Base-by-base conservation (phyloP, 1,284 basidiomycete species). In the Dichomitus squalens region DNA sequence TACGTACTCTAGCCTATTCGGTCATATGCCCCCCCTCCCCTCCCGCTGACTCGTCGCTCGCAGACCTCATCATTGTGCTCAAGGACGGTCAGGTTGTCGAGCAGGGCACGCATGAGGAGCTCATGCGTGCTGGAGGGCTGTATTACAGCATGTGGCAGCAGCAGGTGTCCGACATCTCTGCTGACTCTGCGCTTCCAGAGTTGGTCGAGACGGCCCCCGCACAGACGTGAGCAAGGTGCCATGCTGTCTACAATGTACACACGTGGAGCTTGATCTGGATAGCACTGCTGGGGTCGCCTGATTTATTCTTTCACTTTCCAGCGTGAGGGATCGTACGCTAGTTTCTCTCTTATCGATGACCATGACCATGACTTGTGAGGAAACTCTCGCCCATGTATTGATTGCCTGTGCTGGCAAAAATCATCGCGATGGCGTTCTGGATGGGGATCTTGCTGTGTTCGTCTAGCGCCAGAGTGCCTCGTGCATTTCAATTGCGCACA, bases 131-230 rank as follows among this genome's bases (percentile, higher is more conserved):
- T 11, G 82, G 83, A 18, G 93, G 94, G 0, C 74, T 96, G 46
- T 98, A 97, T 73, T 76, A 84, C 61, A 81, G 84, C 59, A 91
- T 97, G 84, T 98, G 95, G 95, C 75, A 86, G 49, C 87, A 93
- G 65, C 95, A 97, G 71, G 82, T 81, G 41, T 72, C 73, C 27
- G 61, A 63, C 33, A 48, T 60, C 38, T 41, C 51, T 9, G 51
- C 58, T 34, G 61, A 63, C 18, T 53, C 57, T 18, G 61, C 58
- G 14, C 48, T 60, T 11, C 25, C 61, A 0, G 41, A 59, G 46
- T n/a, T n/a, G n/a, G n/a, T n/a, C n/a, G 31, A 41, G 35, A 8
- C 39, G 6, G 27, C 29, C 4, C 6, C 11, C 18, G 29, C 18
- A n/a, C 29, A 33, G 44, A 14, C 18, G 44, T 47, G 20, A 31